These are phyloP conservation scores for Gloeostereum incarnatum DNA, from an alignment of 768 basidiomycete species.

Conservation along the genomic window DNA sequence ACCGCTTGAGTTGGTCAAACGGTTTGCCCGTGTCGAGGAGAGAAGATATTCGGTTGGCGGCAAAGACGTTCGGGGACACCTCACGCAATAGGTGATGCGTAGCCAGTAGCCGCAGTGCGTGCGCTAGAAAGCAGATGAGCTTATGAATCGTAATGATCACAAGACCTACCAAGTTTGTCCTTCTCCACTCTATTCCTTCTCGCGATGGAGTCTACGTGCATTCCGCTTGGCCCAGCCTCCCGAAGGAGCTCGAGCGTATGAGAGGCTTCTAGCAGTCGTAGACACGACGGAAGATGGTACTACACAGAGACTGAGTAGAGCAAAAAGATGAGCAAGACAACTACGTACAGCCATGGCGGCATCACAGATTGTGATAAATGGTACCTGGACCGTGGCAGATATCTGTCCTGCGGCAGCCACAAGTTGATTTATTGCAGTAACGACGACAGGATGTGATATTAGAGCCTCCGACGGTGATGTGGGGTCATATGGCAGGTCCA, in stretches of 20 bases:
- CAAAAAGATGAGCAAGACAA: conserved; percentile 4
- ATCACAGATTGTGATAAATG: conserved; percentile 68
- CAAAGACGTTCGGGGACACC: conserved; percentile 60
- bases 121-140: conserved; percentile 32
- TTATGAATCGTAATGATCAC: neutral
- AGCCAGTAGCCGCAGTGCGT: conserved; percentile 66
- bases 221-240: conserved; percentile 44
- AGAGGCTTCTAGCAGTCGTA: conserved; percentile 65
- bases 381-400: conserved; percentile 51
- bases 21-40: conserved; percentile 60
- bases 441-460: conserved; percentile 49
- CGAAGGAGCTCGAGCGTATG: conserved; percentile 64
- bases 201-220: conserved; percentile 40
- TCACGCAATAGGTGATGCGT: conserved; percentile 73
- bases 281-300: conserved; percentile 70
- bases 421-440: conserved; percentile 51
- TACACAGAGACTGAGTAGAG: conserved; percentile 15
- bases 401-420: conserved; percentile 66
- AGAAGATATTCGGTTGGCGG: conserved; percentile 61
- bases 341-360: conserved; percentile 56
- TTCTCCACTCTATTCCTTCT: conserved; percentile 32
- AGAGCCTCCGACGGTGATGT: conserved; percentile 42
- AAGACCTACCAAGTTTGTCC: conserved; percentile 39
- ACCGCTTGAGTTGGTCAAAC: conserved; percentile 34
- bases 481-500: conserved; percentile 37